Percentiles rank a stretch among this genome's conserved stretches.
phyloP scores from a whole-genome alignment of 1,284 basidiomycete species.

The Cryptococcus amylolentus region DNA sequence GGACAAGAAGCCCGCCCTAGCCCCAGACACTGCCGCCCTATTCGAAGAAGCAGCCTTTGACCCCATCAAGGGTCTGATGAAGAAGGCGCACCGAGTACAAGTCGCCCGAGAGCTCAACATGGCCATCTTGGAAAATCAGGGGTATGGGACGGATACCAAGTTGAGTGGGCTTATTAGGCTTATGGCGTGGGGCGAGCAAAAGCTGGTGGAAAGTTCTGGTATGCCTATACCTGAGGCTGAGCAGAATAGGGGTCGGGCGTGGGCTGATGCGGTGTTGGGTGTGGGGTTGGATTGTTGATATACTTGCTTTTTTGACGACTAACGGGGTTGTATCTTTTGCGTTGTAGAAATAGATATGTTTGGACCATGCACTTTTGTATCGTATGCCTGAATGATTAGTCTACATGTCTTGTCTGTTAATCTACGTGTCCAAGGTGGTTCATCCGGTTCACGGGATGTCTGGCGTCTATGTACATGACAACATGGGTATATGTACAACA shows the following conservation, averaged over 20 bases:
- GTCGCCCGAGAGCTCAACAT: conserved; percentile 90
- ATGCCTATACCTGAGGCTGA: conserved; percentile 24
- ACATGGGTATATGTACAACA: too few species aligned
- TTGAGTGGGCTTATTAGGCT: conserved; percentile 79
- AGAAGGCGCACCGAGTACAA: conserved; percentile 80
- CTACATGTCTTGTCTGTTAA: not conserved
- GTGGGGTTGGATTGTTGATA: conserved; percentile 4
- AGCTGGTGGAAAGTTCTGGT: conserved; percentile 59
- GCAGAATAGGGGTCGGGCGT: conserved; percentile 21
- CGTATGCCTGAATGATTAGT: not conserved
- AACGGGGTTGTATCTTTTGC: not conserved
- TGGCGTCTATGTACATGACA: too few species aligned
- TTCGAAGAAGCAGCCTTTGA: conserved; percentile 40
- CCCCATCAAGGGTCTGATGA: conserved; percentile 58
- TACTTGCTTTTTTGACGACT: not conserved
- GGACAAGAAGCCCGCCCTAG: conserved; percentile 9
- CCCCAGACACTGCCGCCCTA: conserved; percentile 24
- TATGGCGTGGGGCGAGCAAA: conserved; percentile 80
- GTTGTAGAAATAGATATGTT: not conserved
- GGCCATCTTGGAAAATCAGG: conserved; percentile 85
- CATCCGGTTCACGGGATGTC: not conserved
- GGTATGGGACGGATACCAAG: conserved; percentile 89
- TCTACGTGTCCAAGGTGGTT: not conserved
- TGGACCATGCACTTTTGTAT: not conserved
- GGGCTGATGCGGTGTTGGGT: conserved; percentile 26